These are phyloP conservation scores for Chimonanthus salicifolius DNA, from an alignment of 164 flowering plant species.

Conservation along the genomic window DNA sequence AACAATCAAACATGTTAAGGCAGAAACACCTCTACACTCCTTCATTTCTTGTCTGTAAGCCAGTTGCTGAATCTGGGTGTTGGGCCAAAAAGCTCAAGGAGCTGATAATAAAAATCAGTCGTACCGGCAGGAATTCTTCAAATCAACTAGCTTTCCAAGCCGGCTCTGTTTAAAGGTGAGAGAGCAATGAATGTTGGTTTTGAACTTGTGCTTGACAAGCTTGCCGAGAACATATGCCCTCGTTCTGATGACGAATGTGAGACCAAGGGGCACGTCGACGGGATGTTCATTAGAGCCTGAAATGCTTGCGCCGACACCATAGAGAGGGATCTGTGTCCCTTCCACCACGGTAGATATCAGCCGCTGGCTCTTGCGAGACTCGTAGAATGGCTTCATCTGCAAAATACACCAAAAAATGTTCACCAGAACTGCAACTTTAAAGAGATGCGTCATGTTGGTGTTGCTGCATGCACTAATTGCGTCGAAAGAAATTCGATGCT, in stretches of 20 bases:
- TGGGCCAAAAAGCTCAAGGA: background rate
- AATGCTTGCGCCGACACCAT: constrained; percentile 54
- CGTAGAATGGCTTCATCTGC: constrained; percentile 62
- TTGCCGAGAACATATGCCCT: constrained; percentile 76
- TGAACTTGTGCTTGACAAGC: constrained; percentile 73
- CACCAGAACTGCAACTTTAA: background rate
- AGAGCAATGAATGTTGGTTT: constrained; percentile 41
- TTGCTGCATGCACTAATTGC: too few relatives aligned
- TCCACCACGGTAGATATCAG: constrained; percentile 28
- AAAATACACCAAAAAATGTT: background rate
- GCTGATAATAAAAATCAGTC: background rate
- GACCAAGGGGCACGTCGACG: constrained; percentile 46
- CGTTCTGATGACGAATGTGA: constrained; percentile 59
- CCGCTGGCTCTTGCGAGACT: constrained; percentile 54
- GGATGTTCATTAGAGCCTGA: constrained; percentile 15
- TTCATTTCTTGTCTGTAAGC: too few relatives aligned
- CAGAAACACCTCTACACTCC: too few relatives aligned
- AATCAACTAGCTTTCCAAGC: constrained; percentile 39
- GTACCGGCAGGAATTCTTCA: constrained; percentile 34
- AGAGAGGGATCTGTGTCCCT: constrained; percentile 65
- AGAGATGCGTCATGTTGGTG: background rate
- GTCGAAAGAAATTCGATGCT: too few relatives aligned
- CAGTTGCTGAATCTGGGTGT: too few relatives aligned
- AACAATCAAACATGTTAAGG: too few relatives aligned
- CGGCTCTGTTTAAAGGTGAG: constrained; percentile 39